Evolutionary conservation across 106 monocot genomes (phyloP).

Genomic region (Dendrobium nobile): DNA sequence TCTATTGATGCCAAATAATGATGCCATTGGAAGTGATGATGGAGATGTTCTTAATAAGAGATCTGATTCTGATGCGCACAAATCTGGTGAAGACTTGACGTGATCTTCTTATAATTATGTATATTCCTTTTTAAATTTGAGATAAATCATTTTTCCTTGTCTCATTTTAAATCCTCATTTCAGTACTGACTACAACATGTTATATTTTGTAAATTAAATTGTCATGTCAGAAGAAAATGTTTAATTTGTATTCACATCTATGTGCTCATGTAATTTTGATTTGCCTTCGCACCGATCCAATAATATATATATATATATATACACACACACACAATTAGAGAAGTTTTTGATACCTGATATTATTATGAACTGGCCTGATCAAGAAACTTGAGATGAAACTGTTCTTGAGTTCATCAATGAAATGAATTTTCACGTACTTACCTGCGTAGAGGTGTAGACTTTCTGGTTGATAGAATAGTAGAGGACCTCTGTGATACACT

Average conservation of each 20-base stretch:
- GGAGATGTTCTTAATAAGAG: not conserved
- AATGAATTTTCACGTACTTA: too few species aligned
- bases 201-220: not conserved
- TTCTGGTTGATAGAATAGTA: too few species aligned
- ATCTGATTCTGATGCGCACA: not conserved
- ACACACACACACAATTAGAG: too few species aligned
- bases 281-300: too few species aligned
- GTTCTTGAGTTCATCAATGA: too few species aligned
- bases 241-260: not conserved
- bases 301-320: too few species aligned
- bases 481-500: too few species aligned
- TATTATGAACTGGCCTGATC: too few species aligned
- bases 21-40: not conserved
- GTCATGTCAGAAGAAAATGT: not conserved
- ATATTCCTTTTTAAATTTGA: not conserved
- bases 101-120: not conserved
- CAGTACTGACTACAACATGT: not conserved
- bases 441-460: too few species aligned
- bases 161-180: not conserved
- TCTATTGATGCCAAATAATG: slow-evolving; percentile 18
- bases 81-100: not conserved
- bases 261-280: not conserved
- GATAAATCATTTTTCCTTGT: not conserved
- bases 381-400: too few species aligned
- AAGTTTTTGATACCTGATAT: too few species aligned